Conservation (phyloP, 257 asterid species). For the Schizonepeta tenuifolia region DNA sequence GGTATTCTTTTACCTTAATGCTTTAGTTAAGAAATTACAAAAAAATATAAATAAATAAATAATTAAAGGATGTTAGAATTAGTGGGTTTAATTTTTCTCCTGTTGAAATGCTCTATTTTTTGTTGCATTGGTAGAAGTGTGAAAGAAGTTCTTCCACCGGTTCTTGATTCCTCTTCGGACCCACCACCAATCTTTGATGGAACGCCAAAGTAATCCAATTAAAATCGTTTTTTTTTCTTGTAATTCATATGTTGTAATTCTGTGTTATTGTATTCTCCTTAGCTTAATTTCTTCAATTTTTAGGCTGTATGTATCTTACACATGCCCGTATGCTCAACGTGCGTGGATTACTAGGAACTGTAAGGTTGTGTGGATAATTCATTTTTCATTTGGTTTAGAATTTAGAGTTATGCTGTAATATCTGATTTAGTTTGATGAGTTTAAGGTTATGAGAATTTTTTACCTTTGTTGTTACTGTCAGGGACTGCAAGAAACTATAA, state of each 20-base stretch:
- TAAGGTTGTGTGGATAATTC: constrained; percentile 53
- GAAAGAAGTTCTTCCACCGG: constrained; percentile 70
- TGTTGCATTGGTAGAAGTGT: constrained; percentile 36
- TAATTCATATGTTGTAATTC: background rate
- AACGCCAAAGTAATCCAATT: constrained; percentile 63
- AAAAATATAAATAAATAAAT: background rate
- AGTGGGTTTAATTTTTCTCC: constrained; percentile 10
- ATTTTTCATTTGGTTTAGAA: background rate
- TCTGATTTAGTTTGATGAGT: background rate
- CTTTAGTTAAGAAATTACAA: background rate
- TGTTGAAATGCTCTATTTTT: constrained; percentile 7
- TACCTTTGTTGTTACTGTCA: constrained; percentile 43
- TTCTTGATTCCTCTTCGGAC: constrained; percentile 80
- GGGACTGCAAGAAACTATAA: constrained; percentile 78
- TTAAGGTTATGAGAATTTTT: constrained; percentile 16
- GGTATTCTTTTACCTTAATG: constrained; percentile 40
- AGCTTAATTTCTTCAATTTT: constrained; percentile 28
- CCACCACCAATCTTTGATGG: constrained; percentile 90
- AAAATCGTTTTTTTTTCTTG: background rate
- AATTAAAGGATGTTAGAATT: background rate
- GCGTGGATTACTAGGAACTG: constrained; percentile 77
- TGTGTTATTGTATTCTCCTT: constrained; percentile 20
- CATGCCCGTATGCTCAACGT: constrained; percentile 90
- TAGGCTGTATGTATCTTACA: constrained; percentile 84
- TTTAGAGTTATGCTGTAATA: constrained; percentile 5